Evolutionary conservation across 495 filamentous ascomycete genomes (phyloP), one percentile per base, ranked within the genome.

Genomic region (Rostrohypoxylon terebratum): DNA sequence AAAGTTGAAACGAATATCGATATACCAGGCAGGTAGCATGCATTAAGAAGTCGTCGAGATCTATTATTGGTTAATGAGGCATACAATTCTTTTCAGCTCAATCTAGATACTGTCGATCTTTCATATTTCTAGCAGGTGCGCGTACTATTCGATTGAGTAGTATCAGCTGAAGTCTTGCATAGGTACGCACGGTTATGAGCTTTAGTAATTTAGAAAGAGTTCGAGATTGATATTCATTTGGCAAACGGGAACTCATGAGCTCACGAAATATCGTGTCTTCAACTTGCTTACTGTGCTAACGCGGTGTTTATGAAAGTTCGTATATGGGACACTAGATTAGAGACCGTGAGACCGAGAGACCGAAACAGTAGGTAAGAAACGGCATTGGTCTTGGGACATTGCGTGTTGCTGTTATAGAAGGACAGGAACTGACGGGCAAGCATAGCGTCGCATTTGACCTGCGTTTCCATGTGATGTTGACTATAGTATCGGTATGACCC

Each of bases 61-160:
- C 28, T 18, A 23, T 25, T 0, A 60, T 65, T 70, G 60, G 68
- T 3, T 60, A 14, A 23, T 8, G 16, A 16, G 23, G 5, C 13
- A 40, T 25, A 23, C 20, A 3, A 11, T 31, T 59, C 34, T 28
- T 62, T 64, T 63, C 51, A 64, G 67, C 59, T 64, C 13, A 33
- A 65, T 11, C n/a, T 64, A 6, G 21, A 38, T 18, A 28, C 31
- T 38, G 68, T 54, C 68, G 68, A 70, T 65, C 68, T 1, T 48
- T 5, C n/a, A 47, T 64, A 13, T 18, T 36, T 33, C 20, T 34
- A 47, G 61, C 45, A 71, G 28, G 48, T 55, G 54, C 16, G 54
- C 8, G 4, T 53, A 9, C n/a, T n/a, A n/a, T n/a, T n/a, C n/a
- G 16, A 65, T 11, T 60, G 23, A 10, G 60, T 65, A 31, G 25